Evolutionary conservation across 768 basidiomycete genomes (phyloP).

Genomic region (Suillus placidus): DNA sequence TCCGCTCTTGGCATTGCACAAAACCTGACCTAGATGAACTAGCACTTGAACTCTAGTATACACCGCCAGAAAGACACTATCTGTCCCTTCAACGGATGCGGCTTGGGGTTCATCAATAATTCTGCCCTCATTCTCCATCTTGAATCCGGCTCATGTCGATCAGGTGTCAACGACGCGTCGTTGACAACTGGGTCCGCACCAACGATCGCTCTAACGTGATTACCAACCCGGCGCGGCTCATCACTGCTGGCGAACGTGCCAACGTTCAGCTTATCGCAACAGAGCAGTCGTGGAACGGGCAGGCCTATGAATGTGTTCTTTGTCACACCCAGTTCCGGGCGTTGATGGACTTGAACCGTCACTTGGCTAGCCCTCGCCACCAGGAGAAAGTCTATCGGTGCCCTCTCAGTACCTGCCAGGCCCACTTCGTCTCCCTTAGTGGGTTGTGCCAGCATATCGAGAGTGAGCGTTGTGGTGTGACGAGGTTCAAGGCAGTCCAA

Average conservation of each 20-base stretch:
- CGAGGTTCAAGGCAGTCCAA: conserved; percentile 47
- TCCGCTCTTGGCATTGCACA: background rate
- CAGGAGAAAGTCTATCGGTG: conserved; percentile 56
- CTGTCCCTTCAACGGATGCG: conserved; percentile 48
- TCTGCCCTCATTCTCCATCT: conserved; percentile 64
- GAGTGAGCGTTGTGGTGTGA: conserved; percentile 60
- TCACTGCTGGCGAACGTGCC: conserved; percentile 34
- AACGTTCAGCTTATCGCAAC: conserved; percentile 32
- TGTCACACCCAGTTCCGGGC: conserved; percentile 49
- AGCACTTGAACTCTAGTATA: conserved; percentile 56
- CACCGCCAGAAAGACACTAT: conserved; percentile 46
- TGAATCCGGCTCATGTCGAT: conserved; percentile 60
- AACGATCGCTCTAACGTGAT: conserved; percentile 51
- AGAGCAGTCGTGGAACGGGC: conserved; percentile 43
- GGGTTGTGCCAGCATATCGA: conserved; percentile 67
- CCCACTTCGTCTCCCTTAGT: conserved; percentile 54
- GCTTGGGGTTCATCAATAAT: conserved; percentile 47
- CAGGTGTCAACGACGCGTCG: conserved; percentile 46
- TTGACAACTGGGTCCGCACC: conserved; percentile 40
- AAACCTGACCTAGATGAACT: conserved; percentile 1
- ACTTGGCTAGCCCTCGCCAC: conserved; percentile 65
- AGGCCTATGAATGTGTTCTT: conserved; percentile 63
- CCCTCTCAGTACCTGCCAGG: conserved; percentile 47
- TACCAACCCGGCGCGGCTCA: conserved; percentile 56
- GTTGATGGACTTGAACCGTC: conserved; percentile 56